phyloP scores from a whole-genome alignment of 192 early-diverging fungal genomes.

The Gryganskiella cystojenkinii region DNA sequence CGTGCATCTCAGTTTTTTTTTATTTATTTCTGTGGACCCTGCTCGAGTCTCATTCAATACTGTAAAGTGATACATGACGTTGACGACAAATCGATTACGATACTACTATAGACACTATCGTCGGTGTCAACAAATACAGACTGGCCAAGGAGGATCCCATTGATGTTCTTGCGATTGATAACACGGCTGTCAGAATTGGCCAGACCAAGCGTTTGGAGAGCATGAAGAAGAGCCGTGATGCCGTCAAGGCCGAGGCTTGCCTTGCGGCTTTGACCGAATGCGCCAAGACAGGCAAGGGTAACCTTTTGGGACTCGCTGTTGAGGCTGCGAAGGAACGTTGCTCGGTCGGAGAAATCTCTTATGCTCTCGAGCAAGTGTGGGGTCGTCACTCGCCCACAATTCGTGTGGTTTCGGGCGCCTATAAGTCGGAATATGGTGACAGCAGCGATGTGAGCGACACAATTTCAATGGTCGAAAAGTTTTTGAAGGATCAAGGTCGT shows the following conservation, averaged over 20 bases:
- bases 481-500: constrained; percentile 77
- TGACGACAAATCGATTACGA: too few relatives aligned
- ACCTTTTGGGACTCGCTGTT: constrained; percentile 80
- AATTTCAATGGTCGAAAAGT: constrained; percentile 70
- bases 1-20: background rate
- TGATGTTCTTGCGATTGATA: constrained; percentile 87
- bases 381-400: constrained; percentile 86
- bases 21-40: background rate
- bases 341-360: constrained; percentile 89
- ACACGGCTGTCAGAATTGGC: constrained; percentile 73
- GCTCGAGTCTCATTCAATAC: too few relatives aligned
- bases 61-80: too few relatives aligned
- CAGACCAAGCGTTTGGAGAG: constrained; percentile 73
- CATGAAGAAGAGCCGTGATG: constrained; percentile 66
- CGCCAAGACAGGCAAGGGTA: constrained; percentile 73
- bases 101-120: constrained; percentile 75
- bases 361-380: constrained; percentile 82
- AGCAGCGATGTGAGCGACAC: constrained; percentile 72
- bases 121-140: constrained; percentile 92
- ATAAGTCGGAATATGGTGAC: constrained; percentile 83
- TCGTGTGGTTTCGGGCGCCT: constrained; percentile 87
- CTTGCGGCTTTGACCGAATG: constrained; percentile 76
- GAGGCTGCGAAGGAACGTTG: constrained; percentile 80
- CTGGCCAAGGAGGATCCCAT: constrained; percentile 71
- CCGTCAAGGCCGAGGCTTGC: constrained; percentile 57